A percentile compares a stretch with the other conserved stretches of the same genome.
These are phyloP conservation scores for Salix caprea DNA, from an alignment of 345 rosid genomes.

Conservation along the genomic window DNA sequence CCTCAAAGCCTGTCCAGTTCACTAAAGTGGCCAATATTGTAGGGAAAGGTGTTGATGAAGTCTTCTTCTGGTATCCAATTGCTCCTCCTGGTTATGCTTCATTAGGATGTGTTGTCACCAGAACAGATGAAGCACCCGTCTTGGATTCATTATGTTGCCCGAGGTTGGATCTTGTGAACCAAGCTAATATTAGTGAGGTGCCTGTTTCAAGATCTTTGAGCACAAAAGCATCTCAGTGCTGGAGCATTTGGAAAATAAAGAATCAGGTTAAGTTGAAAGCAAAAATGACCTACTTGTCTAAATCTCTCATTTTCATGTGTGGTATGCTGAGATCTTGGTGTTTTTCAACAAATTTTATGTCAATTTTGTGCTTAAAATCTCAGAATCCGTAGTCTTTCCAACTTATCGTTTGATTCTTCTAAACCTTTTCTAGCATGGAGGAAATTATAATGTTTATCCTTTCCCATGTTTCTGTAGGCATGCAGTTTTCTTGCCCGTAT, in stretches of 20 bases:
- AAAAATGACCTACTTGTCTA: constrained; percentile 10
- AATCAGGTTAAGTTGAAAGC: constrained; percentile 67
- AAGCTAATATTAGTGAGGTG: constrained; percentile 65
- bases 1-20: constrained; percentile 88
- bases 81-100: constrained; percentile 96
- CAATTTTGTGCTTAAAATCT: background rate
- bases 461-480: constrained; percentile 53
- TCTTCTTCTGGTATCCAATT: constrained; percentile 92
- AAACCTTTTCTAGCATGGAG: background rate
- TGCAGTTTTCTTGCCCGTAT: constrained; percentile 92
- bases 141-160: constrained; percentile 79
- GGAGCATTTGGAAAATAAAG: constrained; percentile 98
- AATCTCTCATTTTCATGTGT: background rate
- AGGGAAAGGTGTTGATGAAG: constrained; percentile 88
- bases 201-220: constrained; percentile 76
- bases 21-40: constrained; percentile 75
- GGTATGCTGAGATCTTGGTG: background rate
- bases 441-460: constrained; percentile 7
- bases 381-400: background rate
- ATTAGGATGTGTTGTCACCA: constrained; percentile 81
- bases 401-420: background rate
- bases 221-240: constrained; percentile 72
- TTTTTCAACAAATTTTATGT: background rate
- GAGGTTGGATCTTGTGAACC: constrained; percentile 87
- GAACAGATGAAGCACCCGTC: constrained; percentile 65